Conservation (phyloP, 2,329 filamentous ascomycete genomes). For the Colletotrichum truncatum region DNA sequence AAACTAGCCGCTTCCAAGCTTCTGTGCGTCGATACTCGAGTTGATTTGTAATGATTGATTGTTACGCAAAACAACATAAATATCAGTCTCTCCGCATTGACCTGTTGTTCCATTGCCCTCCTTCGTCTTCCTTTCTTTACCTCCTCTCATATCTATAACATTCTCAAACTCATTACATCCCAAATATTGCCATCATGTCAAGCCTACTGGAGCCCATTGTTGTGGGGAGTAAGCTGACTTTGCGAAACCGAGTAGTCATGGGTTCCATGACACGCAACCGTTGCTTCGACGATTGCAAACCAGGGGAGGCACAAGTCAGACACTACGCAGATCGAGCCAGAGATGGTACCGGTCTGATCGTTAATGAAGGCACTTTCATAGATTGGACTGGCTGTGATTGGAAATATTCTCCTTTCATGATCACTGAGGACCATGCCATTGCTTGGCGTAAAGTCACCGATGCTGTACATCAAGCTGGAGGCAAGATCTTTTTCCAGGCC, state of each 20-base stretch:
- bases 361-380: conserved; percentile 19
- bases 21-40: too few relatives aligned
- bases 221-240: background rate
- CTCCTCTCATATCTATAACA: too few relatives aligned
- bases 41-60: too few relatives aligned
- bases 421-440: conserved; percentile 2
- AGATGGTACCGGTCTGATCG: background rate
- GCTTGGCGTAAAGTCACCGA: conserved; percentile 63
- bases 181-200: too few relatives aligned
- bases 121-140: too few relatives aligned
- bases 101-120: too few relatives aligned
- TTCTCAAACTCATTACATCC: too few relatives aligned
- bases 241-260: conserved; percentile 1
- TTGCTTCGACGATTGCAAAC: background rate
- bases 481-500: conserved; percentile 62
- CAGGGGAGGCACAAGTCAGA: background rate
- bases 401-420: conserved; percentile 11
- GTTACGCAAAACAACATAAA: too few relatives aligned
- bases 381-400: background rate
- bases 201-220: background rate
- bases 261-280: conserved; percentile 10
- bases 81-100: too few relatives aligned
- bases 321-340: background rate
- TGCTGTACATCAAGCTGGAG: conserved; percentile 62
- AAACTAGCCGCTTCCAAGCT: too few relatives aligned